A percentile compares a stretch with the other conserved stretches of the same genome.
These are phyloP conservation scores for Letharia lupina DNA, from an alignment of 495 filamentous ascomycete species.

Conservation along the genomic window DNA sequence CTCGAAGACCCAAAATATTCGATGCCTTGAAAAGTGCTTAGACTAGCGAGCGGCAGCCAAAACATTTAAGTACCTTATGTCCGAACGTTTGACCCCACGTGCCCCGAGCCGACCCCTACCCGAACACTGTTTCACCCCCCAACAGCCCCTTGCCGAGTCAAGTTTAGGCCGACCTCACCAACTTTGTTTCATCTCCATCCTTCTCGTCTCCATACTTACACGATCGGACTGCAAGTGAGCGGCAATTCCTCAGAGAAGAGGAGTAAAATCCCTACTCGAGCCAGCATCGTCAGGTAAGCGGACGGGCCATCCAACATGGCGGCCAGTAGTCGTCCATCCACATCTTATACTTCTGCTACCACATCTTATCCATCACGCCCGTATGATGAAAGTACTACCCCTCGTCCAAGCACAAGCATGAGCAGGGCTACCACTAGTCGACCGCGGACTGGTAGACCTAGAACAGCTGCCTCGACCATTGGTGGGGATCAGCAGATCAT, in stretches of 20 bases:
- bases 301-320: conserved; percentile 20
- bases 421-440: conserved; percentile 39
- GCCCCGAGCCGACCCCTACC: too few relatives aligned
- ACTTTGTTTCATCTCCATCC: too few relatives aligned
- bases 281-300: background rate
- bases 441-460: conserved; percentile 49
- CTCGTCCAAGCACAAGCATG: conserved; percentile 28
- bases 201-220: background rate
- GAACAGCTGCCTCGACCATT: conserved; percentile 55
- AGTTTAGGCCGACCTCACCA: too few relatives aligned
- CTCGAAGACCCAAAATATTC: too few relatives aligned
- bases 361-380: conserved; percentile 31
- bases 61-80: too few relatives aligned
- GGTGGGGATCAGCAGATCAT: conserved; percentile 64
- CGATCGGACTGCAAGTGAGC: background rate
- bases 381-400: conserved; percentile 21
- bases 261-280: background rate
- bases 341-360: conserved; percentile 30
- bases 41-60: background rate
- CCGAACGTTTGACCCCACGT: too few relatives aligned
- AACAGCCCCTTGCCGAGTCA: too few relatives aligned
- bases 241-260: too few relatives aligned
- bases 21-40: too few relatives aligned
- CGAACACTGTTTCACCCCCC: too few relatives aligned
- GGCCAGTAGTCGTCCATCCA: conserved; percentile 25